Base-by-base conservation (phyloP, 768 basidiomycete genomes). In the Boletus subparvulus region DNA sequence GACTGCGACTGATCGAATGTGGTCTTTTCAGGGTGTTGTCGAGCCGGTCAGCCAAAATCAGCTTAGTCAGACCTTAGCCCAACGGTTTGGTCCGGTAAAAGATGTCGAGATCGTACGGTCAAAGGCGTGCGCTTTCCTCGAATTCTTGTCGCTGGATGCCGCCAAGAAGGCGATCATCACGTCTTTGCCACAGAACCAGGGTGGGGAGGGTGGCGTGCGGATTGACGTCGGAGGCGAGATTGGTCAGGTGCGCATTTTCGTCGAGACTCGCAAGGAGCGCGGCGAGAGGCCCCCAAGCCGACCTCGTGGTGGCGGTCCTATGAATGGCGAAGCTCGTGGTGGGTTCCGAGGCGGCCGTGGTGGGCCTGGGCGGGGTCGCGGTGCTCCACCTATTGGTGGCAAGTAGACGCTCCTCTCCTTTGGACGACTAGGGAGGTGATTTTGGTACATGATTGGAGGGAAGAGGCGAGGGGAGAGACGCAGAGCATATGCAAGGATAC, bases 61-160 rank as follows among this genome's bases (percentile, higher is more conserved):
- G 1, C 79, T 95, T 37, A 74, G 69, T 21, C 73, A 69, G 40
- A 68, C 75, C 3, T 79, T 94, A 36, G 73, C 78, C 0, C 66
- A 72, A 33, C 84, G 86, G 35, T 95, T 95, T 70, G 93, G 93
- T 0, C 78, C 85, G 0, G 79, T 97, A 67, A 92, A 90, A 71
- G 93, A 94, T 24, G 73, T 94, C 41, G 95, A 98, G 73, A 86
- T 97, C 61, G 87, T 96, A 41, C 90, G 89, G 60, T 70, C 66
- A 68, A 96, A 92, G 72, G 92, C 91, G 0, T 98, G 95, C 67
- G 95, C 94, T 1, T 98, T 98, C 83, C 78, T 97, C 65, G 96
- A 98, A 73, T 98, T 95, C 77, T 70, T 67, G 24, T 75, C 75
- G 1, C 71, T 95, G 55, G 94, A 95, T 2, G 75, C 84, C 37